Evolutionary conservation across 768 basidiomycete species (phyloP).

Genomic region (Rickenella mellea): DNA sequence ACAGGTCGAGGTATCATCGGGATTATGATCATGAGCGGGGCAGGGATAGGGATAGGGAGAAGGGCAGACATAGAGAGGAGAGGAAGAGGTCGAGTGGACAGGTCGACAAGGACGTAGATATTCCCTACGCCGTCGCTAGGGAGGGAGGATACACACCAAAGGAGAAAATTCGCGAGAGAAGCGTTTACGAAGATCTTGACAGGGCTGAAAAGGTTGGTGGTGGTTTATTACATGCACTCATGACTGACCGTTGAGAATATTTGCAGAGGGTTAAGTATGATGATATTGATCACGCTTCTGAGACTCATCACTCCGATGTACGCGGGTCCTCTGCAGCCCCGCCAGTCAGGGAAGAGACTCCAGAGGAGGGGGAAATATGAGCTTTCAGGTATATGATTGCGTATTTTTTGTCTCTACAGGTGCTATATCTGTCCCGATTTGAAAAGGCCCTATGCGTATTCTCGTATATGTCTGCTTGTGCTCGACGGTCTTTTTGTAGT

Average conservation of each 20-base stretch:
- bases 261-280: conserved; percentile 12
- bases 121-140: conserved; percentile 8
- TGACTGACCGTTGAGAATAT: conserved; percentile 9
- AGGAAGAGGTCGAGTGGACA: conserved; percentile 24
- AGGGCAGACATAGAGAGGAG: conserved; percentile 24
- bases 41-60: conserved; percentile 30
- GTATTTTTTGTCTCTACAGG: conserved; percentile 5
- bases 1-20: conserved; percentile 10
- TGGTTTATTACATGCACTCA: conserved; percentile 1
- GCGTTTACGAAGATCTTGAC: conserved; percentile 24
- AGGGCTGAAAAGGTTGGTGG: conserved; percentile 56
- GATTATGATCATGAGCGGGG: conserved; percentile 24
- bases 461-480: conserved; percentile 96
- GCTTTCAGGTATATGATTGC: not conserved
- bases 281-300: conserved; percentile 47
- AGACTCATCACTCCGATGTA: conserved; percentile 35
- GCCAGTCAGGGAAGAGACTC: conserved; percentile 54
- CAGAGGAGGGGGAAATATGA: conserved; percentile 83
- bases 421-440: conserved; percentile 25
- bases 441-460: conserved; percentile 80
- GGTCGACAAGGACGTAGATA: conserved; percentile 26
- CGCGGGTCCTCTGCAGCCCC: conserved; percentile 26
- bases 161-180: conserved; percentile 23
- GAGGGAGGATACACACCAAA: conserved; percentile 39
- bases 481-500: conserved; percentile 88